Conservation (phyloP, 371 early-diverging fungal genomes). For the Haplosporangium sp. region DNA sequence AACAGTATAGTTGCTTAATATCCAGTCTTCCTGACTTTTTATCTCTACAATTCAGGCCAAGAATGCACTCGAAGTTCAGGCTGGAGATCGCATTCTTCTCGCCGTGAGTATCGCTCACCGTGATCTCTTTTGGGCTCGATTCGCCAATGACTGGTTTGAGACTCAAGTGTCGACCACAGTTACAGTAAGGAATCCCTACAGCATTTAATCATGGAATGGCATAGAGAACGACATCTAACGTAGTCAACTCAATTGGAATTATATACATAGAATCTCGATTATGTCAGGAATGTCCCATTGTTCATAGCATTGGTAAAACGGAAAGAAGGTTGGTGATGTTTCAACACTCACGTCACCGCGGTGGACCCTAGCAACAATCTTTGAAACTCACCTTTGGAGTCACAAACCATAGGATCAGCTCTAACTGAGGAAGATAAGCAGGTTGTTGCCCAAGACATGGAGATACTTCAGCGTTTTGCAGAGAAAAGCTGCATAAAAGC, state of each 20-base stretch:
- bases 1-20: no score
- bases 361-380: not conserved
- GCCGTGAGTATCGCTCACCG: slow-evolving; percentile 28
- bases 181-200: slow-evolving; percentile 15
- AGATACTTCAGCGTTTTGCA: slow-evolving; percentile 19
- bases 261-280: slow-evolving; percentile 24
- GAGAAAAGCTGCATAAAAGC: slow-evolving; percentile 28
- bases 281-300: slow-evolving; percentile 24
- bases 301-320: slow-evolving; percentile 17
- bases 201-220: no score
- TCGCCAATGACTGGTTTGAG: slow-evolving; percentile 30
- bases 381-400: not conserved
- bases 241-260: not conserved
- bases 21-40: no score
- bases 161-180: not conserved
- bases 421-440: slow-evolving; percentile 33
- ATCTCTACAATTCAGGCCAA: slow-evolving; percentile 3
- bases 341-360: not conserved
- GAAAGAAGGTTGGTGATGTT: slow-evolving; percentile 24
- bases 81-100: slow-evolving; percentile 29
- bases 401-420: slow-evolving; percentile 9
- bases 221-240: no score
- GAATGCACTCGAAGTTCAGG: slow-evolving; percentile 19
- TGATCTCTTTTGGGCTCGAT: slow-evolving; percentile 18
- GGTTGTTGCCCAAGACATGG: slow-evolving; percentile 17